Percentiles rank a stretch among this genome's conserved stretches.
phyloP scores from a whole-genome alignment of 768 basidiomycete genomes.

The Podaxis sp. region DNA sequence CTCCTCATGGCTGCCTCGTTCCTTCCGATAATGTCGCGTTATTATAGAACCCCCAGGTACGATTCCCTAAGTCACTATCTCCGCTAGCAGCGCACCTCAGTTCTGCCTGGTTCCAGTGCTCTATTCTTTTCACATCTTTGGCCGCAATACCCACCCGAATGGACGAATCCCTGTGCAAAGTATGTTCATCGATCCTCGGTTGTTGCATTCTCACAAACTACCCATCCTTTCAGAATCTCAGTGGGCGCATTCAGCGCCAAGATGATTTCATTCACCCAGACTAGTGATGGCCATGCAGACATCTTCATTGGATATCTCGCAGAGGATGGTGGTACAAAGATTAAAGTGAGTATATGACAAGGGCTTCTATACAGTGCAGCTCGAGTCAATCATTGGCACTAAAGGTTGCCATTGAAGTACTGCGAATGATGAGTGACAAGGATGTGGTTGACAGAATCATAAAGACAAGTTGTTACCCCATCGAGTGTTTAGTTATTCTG shows the following conservation, averaged over 20 bases:
- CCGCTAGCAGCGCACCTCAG: too few species aligned
- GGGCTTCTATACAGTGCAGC: not conserved
- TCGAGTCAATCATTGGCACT: not conserved
- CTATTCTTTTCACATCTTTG: too few species aligned
- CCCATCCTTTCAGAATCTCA: not conserved
- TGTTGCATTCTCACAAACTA: not conserved
- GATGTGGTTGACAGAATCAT: not conserved
- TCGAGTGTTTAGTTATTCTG: not conserved
- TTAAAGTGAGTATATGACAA: not conserved
- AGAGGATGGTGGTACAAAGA: not conserved
- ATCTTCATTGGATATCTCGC: not conserved
- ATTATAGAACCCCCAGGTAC: too few species aligned
- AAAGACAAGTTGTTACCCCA: not conserved
- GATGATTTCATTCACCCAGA: not conserved
- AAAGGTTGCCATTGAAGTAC: constrained; percentile 23
- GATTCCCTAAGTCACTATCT: too few species aligned
- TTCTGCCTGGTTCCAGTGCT: too few species aligned
- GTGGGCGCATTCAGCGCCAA: not conserved
- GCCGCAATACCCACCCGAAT: not conserved
- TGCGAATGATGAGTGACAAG: constrained; percentile 5
- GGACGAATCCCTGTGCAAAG: not conserved
- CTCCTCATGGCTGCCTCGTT: too few species aligned
- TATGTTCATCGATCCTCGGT: not conserved
- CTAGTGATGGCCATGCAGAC: not conserved
- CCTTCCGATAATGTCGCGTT: too few species aligned